Conservation (phyloP, 768 basidiomycete species). For the Lactarius vividus region DNA sequence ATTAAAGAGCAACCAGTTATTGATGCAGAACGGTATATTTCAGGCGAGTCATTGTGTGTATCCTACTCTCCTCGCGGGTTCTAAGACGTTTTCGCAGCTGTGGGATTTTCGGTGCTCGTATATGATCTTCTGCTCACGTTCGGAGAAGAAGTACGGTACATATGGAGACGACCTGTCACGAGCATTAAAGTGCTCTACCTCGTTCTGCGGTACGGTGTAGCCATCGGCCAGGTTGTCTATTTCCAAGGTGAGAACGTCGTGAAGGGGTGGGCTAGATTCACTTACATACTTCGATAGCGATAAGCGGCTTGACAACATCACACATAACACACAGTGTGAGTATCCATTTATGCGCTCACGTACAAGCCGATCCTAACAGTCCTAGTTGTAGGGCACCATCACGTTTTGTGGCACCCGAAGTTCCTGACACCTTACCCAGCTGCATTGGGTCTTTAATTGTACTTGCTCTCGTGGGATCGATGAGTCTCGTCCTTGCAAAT, state of each 20-base stretch:
- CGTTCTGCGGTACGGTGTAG: conserved; percentile 41
- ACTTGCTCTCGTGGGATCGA: conserved; percentile 32
- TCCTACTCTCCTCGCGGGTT: background rate
- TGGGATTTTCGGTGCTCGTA: conserved; percentile 36
- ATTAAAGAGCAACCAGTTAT: conserved; percentile 1
- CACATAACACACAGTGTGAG: conserved; percentile 13
- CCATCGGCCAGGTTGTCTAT: conserved; percentile 30
- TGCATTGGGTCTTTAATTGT: conserved; percentile 16
- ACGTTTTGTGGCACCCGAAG: background rate
- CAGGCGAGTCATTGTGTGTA: conserved; percentile 1
- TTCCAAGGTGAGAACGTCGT: conserved; percentile 32
- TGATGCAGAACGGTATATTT: conserved; percentile 14
- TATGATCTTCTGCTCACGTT: conserved; percentile 46
- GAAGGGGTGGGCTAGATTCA: background rate
- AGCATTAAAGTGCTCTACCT: conserved; percentile 42
- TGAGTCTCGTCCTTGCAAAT: conserved; percentile 31
- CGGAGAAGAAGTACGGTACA: conserved; percentile 40
- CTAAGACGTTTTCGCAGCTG: conserved; percentile 30
- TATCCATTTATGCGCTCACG: background rate
- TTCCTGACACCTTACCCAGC: conserved; percentile 8
- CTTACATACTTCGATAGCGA: background rate
- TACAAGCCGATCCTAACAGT: background rate
- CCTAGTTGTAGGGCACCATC: conserved; percentile 7
- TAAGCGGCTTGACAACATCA: conserved; percentile 13
- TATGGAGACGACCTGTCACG: conserved; percentile 41